A percentile compares a stretch with the other conserved stretches of the same genome.
phyloP scores from a whole-genome alignment of 148 eudicot species.

The Camellia lanceoleosa region DNA sequence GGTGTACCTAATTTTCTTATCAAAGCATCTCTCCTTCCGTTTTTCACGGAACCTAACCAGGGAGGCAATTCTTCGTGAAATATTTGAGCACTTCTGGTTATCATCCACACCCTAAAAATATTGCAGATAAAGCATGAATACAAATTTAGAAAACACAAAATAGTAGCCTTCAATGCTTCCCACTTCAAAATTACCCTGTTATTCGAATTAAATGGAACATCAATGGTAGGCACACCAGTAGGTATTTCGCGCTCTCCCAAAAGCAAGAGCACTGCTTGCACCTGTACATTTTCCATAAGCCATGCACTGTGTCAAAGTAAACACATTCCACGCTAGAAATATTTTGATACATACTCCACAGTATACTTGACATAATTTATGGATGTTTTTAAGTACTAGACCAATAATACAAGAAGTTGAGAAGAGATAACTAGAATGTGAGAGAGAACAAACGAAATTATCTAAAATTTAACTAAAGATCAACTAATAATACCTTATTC shows the following conservation, averaged over 20 bases:
- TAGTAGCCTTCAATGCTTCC: background rate
- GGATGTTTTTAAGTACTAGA: background rate
- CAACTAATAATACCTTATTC: background rate
- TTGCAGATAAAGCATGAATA: background rate
- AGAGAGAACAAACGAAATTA: background rate
- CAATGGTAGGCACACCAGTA: slow-evolving; percentile 31
- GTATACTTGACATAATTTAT: background rate
- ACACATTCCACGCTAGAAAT: background rate
- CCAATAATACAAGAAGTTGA: background rate
- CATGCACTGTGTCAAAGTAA: slow-evolving; percentile 1
- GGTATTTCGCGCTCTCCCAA: slow-evolving; percentile 38
- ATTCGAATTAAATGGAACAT: slow-evolving; percentile 24
- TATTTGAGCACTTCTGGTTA: slow-evolving; percentile 30
- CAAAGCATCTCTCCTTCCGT: slow-evolving; percentile 61
- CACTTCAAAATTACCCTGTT: slow-evolving; percentile 37
- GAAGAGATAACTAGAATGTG: background rate
- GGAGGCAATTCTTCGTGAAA: slow-evolving; percentile 54
- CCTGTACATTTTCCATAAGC: slow-evolving; percentile 22
- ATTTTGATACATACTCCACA: background rate
- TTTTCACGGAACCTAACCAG: slow-evolving; percentile 60
- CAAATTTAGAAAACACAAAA: background rate
- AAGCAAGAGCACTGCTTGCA: slow-evolving; percentile 40
- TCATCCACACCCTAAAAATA: slow-evolving; percentile 31
- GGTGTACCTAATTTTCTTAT: slow-evolving; percentile 63
- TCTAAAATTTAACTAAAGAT: background rate